These are phyloP conservation scores for Exophiala spinifera DNA, from an alignment of 2,329 filamentous ascomycete genomes.

Conservation along the genomic window DNA sequence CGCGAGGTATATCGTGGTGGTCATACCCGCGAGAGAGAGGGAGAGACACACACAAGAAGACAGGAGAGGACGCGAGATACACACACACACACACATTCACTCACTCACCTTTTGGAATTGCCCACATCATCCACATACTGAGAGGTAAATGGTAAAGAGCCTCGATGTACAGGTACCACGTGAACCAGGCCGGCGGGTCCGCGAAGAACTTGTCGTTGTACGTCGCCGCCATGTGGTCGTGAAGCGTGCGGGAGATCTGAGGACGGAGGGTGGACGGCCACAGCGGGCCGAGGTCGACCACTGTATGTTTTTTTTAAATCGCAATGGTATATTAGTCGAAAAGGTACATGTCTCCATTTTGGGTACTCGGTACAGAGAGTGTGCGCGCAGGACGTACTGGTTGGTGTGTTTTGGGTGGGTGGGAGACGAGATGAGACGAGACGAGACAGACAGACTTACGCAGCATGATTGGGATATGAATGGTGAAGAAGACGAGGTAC, in stretches of 20 bases:
- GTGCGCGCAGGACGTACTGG: no score
- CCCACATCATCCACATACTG: constrained; percentile 59
- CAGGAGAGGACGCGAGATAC: no score
- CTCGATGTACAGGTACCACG: constrained; percentile 57
- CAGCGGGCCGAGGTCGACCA: constrained; percentile 59
- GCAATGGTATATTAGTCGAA: not conserved
- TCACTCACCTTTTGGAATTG: constrained; percentile 48
- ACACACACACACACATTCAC: not conserved
- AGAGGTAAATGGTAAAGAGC: constrained; percentile 60
- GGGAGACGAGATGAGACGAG: no score
- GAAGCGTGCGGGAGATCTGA: constrained; percentile 48
- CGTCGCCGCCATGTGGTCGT: constrained; percentile 57
- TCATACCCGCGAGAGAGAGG: no score
- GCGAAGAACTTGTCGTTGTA: constrained; percentile 65
- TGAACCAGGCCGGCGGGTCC: constrained; percentile 58
- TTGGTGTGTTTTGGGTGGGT: no score
- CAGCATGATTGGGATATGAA: constrained; percentile 61
- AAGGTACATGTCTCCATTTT: no score
- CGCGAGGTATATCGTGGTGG: no score
- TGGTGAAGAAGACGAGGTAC: constrained; percentile 58
- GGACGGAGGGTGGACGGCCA: constrained; percentile 55
- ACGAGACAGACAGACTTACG: no score
- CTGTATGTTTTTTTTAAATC: constrained; percentile 37
- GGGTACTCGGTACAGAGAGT: no score
- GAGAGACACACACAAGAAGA: no score